Conservation (phyloP, 2,329 filamentous ascomycete species). For the Monosporascus sp. region DNA sequence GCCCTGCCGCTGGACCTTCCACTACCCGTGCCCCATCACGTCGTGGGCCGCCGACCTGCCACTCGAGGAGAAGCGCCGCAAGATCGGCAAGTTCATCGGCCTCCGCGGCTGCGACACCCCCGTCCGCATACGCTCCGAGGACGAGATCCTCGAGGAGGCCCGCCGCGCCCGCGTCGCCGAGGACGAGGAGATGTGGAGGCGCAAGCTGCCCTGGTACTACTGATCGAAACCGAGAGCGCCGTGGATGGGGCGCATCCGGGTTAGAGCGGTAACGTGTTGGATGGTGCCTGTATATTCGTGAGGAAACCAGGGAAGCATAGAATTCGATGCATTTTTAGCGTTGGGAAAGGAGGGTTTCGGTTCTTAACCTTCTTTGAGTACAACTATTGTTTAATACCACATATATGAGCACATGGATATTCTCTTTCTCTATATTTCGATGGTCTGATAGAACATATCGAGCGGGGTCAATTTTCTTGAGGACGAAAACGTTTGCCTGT, state of each 20-base stretch:
- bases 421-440: background rate
- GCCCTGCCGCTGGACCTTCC: constrained; percentile 44
- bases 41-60: constrained; percentile 48
- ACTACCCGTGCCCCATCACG: constrained; percentile 64
- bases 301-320: background rate
- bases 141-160: constrained; percentile 42
- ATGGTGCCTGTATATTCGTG: background rate
- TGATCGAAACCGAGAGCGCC: constrained; percentile 6
- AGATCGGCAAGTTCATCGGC: constrained; percentile 70
- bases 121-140: constrained; percentile 29
- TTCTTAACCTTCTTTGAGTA: constrained; percentile 11
- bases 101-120: constrained; percentile 57
- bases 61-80: constrained; percentile 63
- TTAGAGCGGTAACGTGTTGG: background rate
- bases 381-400: constrained; percentile 12
- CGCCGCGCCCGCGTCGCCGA: constrained; percentile 34
- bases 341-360: constrained; percentile 10
- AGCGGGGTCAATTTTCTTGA: background rate
- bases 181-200: constrained; percentile 40
- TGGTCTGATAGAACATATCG: background rate
- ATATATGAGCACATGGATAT: constrained; percentile 16
- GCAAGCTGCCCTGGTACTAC: constrained; percentile 37
- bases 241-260: constrained; percentile 7
- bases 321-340: background rate
- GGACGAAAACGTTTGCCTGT: no score